A percentile compares a stretch with the other conserved stretches of the same genome.
phyloP scores from a whole-genome alignment of 495 filamentous ascomycete genomes.

The Xylaria acuta region DNA sequence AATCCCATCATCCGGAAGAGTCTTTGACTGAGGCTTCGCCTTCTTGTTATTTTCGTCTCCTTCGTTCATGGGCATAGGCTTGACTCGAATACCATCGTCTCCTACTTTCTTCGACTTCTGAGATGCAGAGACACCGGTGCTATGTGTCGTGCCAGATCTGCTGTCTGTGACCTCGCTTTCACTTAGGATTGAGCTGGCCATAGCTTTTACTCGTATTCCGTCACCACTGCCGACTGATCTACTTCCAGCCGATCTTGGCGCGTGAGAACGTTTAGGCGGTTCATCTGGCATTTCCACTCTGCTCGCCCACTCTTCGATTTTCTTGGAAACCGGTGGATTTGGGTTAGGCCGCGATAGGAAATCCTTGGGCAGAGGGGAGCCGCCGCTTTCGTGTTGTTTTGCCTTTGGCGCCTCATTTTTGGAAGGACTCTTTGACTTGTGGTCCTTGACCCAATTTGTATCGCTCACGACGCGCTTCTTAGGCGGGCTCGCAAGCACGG shows the following conservation, averaged over 20 bases:
- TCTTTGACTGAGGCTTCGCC: conserved; percentile 25
- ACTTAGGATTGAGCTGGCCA: conserved; percentile 31
- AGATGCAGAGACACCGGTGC: conserved; percentile 25
- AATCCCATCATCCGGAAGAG: conserved; percentile 36
- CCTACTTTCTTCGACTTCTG: conserved; percentile 30
- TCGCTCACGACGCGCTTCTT: conserved; percentile 83
- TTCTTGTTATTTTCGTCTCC: conserved; percentile 43
- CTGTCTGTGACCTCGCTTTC: conserved; percentile 31
- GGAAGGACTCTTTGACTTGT: conserved; percentile 55
- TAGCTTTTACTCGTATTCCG: conserved; percentile 36
- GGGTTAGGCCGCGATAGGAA: conserved; percentile 54
- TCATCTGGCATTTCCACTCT: conserved; percentile 49
- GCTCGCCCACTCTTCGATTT: conserved; percentile 60
- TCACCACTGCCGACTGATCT: conserved; percentile 34
- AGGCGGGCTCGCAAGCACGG: conserved; percentile 50
- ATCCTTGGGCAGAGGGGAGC: conserved; percentile 57
- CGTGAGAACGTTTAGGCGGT: conserved; percentile 25
- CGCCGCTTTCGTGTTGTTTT: conserved; percentile 46
- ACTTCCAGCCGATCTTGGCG: not conserved
- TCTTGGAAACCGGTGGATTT: conserved; percentile 57
- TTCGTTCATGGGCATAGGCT: conserved; percentile 34
- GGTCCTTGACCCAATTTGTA: conserved; percentile 72
- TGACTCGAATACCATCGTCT: conserved; percentile 49
- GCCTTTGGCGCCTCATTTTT: conserved; percentile 40
- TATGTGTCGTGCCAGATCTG: conserved; percentile 26